Base-by-base conservation (phyloP, 805 yeast genomes). In the Saccharomyces jurei region DNA sequence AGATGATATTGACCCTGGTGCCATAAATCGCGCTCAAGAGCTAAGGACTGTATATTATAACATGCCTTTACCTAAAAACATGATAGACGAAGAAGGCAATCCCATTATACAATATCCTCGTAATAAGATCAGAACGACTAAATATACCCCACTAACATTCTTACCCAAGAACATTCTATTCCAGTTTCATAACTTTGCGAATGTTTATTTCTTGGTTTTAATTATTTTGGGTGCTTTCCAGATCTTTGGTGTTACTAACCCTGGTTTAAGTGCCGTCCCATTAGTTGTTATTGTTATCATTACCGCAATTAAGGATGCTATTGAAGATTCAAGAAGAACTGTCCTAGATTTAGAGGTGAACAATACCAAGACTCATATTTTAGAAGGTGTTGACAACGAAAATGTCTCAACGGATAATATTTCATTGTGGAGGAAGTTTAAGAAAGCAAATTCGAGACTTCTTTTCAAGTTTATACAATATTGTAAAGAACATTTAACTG, bases 81-180 rank as follows among this genome's bases (percentile, higher is more conserved):
- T 77, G 67, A 50, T 81, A 22, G 84, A 83, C 56, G 82, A 81
- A 64, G 78, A 83, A 1, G 84, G 86, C 13, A 77, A 79, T 41
- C 87, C 92, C 1, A 65, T 63, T 21, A 75, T 77, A 0, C 67
- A 70, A n/a, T 92, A 87, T 66, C 83, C 95, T 10, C 79, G 97
- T 57, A 92, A 92, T 75, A 91, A 94, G 70, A 89, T 94, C 61
- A 82, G 97, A 74, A 90, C 98, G 0, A 89, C 99, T 2, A 92
- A 89, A 73, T 92, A 92, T 71, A 92, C 97, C 2, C 97, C 98
- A 5, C 67, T 94, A 49, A 76, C 89, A 8, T 92, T 92, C 65
- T 60, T 94, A 30, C 98, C 98, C 2, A 90, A 90, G 69, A 90
- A 92, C 71, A 69, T 92, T 50, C 70, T 73, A 49, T 78, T 80